Evolutionary conservation across 2,329 filamentous ascomycete species (phyloP).

Genomic region (Aspergillus japonicus): DNA sequence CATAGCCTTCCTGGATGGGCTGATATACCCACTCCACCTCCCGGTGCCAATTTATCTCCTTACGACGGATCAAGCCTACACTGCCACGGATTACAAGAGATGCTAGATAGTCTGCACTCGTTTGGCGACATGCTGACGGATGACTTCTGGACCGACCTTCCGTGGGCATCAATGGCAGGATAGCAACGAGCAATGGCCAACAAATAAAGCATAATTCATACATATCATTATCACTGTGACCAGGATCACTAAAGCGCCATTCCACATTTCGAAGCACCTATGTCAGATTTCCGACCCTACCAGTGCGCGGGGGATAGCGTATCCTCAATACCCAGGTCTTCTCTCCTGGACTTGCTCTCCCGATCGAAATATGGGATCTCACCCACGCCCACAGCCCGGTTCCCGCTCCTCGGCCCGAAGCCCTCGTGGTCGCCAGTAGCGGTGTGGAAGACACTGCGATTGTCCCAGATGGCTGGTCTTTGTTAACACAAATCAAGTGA

Average conservation of each 20-base stretch:
- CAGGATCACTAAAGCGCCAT: too few species aligned
- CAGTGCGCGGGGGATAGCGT: constrained; percentile 19
- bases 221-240: too few species aligned
- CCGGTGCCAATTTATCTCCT: background rate
- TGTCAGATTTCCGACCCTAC: background rate
- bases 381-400: constrained; percentile 98
- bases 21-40: background rate
- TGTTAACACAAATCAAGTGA: background rate
- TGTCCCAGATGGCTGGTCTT: constrained; percentile 18
- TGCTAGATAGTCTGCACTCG: background rate
- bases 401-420: constrained; percentile 69
- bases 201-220: background rate
- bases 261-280: too few species aligned
- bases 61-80: background rate
- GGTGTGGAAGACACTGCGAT: constrained; percentile 28
- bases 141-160: constrained; percentile 7
- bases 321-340: constrained; percentile 23
- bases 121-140: constrained; percentile 3
- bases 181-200: background rate
- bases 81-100: background rate
- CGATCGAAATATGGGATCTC: constrained; percentile 53
- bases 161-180: background rate
- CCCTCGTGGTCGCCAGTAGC: constrained; percentile 44
- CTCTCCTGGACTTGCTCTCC: constrained; percentile 13
- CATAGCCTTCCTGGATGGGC: background rate